phyloP scores from a whole-genome alignment of 176 grass and related monocot species.

The Eleusine coracana region DNA sequence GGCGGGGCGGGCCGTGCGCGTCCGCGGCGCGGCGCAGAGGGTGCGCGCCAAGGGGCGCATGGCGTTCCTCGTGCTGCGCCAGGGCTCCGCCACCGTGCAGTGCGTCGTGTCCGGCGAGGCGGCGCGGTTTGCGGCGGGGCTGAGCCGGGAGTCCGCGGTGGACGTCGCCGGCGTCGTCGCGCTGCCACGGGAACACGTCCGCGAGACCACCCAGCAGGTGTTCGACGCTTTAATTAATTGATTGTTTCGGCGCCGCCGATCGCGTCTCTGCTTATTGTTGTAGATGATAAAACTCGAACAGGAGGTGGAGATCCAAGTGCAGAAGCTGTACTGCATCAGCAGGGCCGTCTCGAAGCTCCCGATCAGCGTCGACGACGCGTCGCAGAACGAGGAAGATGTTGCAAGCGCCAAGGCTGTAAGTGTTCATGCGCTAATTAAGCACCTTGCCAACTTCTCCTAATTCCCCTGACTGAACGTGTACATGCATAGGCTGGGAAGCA shows the following conservation, averaged over 20 bases:
- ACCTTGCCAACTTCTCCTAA: background rate
- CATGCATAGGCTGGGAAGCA: constrained; percentile 53
- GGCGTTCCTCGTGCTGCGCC: constrained; percentile 63
- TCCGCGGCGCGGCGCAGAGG: constrained; percentile 52
- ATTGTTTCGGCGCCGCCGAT: background rate
- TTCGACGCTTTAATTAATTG: background rate
- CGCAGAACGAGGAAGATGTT: constrained; percentile 54
- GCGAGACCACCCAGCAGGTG: constrained; percentile 69
- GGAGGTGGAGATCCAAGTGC: constrained; percentile 68
- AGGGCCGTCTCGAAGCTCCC: constrained; percentile 50
- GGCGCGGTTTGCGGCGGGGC: constrained; percentile 59
- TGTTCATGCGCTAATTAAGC: background rate
- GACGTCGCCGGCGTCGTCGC: constrained; percentile 67
- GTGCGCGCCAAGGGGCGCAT: constrained; percentile 63
- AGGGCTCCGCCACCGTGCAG: constrained; percentile 60
- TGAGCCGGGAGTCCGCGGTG: constrained; percentile 73
- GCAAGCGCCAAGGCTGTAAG: constrained; percentile 52
- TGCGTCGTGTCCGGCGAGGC: constrained; percentile 55
- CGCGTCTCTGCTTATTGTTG: background rate
- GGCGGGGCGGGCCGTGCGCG: constrained; percentile 37
- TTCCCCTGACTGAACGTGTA: background rate
- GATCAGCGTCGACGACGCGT: constrained; percentile 71
- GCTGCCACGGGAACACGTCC: constrained; percentile 57
- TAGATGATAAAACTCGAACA: background rate
- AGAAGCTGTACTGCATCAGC: constrained; percentile 69